Evolutionary conservation across 176 grass and related monocot genomes (phyloP).

Genomic region (Canna indica): DNA sequence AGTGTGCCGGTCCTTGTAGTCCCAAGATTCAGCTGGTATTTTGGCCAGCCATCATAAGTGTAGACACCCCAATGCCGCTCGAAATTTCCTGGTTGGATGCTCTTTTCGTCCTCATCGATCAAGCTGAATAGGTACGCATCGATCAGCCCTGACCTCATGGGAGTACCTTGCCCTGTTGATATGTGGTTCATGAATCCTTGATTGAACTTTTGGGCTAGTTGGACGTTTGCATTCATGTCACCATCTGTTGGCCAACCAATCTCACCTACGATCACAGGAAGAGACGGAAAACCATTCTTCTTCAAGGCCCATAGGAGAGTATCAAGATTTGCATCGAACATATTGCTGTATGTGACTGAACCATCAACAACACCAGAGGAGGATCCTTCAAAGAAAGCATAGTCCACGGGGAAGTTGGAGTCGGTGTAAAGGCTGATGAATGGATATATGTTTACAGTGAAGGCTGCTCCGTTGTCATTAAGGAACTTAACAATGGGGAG

Average conservation of each 20-base stretch:
- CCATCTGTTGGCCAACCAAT: constrained; percentile 90
- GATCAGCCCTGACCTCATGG: constrained; percentile 60
- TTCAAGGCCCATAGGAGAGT: constrained; percentile 86
- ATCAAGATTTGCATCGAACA: constrained; percentile 93
- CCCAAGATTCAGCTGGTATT: constrained; percentile 65
- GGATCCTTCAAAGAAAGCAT: constrained; percentile 86
- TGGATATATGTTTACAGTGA: constrained; percentile 98
- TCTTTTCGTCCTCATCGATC: constrained; percentile 92
- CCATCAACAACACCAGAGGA: constrained; percentile 52
- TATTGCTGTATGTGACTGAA: constrained; percentile 67
- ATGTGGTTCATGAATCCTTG: constrained; percentile 90
- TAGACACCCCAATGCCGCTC: constrained; percentile 98
- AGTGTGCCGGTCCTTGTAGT: constrained; percentile 28
- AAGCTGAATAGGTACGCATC: constrained; percentile 88
- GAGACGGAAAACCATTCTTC: constrained; percentile 72
- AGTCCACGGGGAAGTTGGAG: constrained; percentile 74
- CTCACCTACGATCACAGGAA: constrained; percentile 81
- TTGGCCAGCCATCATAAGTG: constrained; percentile 72
- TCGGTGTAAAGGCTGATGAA: constrained; percentile 95
- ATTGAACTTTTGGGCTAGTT: constrained; percentile 75
- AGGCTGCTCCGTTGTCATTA: constrained; percentile 59
- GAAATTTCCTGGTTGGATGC: constrained; percentile 93
- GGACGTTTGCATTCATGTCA: constrained; percentile 63
- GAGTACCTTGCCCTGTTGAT: constrained; percentile 48
- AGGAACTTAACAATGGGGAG: constrained; percentile 81